A percentile compares a stretch with the other conserved stretches of the same genome.
These are phyloP conservation scores for Trametes coccinea DNA, from an alignment of 768 basidiomycete species.

Conservation along the genomic window DNA sequence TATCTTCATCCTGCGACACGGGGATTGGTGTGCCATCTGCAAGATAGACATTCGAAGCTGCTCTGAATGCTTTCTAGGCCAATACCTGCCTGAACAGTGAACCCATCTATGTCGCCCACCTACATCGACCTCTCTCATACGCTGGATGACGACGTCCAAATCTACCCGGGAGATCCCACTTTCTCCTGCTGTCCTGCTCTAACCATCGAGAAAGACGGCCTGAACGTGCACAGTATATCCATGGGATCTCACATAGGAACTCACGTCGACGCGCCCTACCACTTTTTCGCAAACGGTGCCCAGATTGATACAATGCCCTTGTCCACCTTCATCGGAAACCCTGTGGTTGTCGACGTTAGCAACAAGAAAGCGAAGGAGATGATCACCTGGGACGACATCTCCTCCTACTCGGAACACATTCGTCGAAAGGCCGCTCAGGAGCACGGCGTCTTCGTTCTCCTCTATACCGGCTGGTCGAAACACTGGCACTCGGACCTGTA, in stretches of 20 bases:
- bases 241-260: slow-evolving; percentile 75
- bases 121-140: slow-evolving; percentile 57
- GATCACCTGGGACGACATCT: slow-evolving; percentile 24
- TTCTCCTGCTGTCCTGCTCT: slow-evolving; percentile 45
- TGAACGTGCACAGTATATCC: slow-evolving; percentile 49
- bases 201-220: slow-evolving; percentile 48
- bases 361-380: slow-evolving; percentile 7
- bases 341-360: slow-evolving; percentile 52
- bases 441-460: slow-evolving; percentile 46
- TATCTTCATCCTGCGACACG: too few relatives aligned
- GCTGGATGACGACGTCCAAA: slow-evolving; percentile 43
- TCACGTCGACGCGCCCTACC: slow-evolving; percentile 77
- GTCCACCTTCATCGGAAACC: slow-evolving; percentile 47
- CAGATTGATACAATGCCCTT: slow-evolving; percentile 61
- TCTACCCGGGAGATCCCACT: slow-evolving; percentile 58
- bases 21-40: too few relatives aligned
- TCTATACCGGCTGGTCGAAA: slow-evolving; percentile 64
- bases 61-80: too few relatives aligned
- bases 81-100: neutral
- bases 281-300: slow-evolving; percentile 58
- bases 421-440: slow-evolving; percentile 12
- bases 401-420: slow-evolving; percentile 37
- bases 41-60: too few relatives aligned
- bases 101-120: neutral
- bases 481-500: slow-evolving; percentile 53